Conservation (phyloP, 306 rosid species). For the Abrus precatorius region DNA sequence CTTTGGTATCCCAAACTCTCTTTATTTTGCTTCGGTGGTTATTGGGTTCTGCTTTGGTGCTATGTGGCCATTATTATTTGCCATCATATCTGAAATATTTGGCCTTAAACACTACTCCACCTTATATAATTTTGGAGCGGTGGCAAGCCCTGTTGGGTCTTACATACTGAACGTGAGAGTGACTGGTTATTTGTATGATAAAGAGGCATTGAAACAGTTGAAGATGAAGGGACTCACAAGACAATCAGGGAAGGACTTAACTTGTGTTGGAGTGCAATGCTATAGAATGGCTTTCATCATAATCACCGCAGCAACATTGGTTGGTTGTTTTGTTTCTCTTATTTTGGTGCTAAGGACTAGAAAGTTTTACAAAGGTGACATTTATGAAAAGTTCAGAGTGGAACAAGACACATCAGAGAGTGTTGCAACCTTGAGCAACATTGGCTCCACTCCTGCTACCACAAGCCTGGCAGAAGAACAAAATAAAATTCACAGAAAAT, state of each 20-base stretch:
- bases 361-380: conserved; percentile 66
- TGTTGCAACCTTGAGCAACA: not conserved
- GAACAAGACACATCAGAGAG: conserved; percentile 38
- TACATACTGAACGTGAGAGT: conserved; percentile 68
- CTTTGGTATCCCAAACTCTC: conserved; percentile 62
- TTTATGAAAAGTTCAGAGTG: conserved; percentile 62
- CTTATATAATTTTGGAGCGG: conserved; percentile 58
- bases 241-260: conserved; percentile 57
- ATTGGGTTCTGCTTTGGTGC: conserved; percentile 80
- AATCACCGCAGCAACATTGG: conserved; percentile 57
- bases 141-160: conserved; percentile 69
- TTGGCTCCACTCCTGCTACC: conserved; percentile 25
- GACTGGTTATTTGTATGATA: conserved; percentile 69
- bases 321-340: conserved; percentile 59
- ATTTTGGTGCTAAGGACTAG: conserved; percentile 69
- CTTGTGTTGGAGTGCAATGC: conserved; percentile 61
- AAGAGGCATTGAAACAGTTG: conserved; percentile 65
- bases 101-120: conserved; percentile 82
- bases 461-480: not conserved
- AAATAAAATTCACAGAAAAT: conserved; percentile 1
- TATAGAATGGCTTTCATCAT: conserved; percentile 64
- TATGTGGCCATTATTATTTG: conserved; percentile 69
- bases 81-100: conserved; percentile 76
- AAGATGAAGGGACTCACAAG: conserved; percentile 51
- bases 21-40: conserved; percentile 66